phyloP scores from a whole-genome alignment of 1,139 yeast species.

The Suhomyces kunorum region DNA sequence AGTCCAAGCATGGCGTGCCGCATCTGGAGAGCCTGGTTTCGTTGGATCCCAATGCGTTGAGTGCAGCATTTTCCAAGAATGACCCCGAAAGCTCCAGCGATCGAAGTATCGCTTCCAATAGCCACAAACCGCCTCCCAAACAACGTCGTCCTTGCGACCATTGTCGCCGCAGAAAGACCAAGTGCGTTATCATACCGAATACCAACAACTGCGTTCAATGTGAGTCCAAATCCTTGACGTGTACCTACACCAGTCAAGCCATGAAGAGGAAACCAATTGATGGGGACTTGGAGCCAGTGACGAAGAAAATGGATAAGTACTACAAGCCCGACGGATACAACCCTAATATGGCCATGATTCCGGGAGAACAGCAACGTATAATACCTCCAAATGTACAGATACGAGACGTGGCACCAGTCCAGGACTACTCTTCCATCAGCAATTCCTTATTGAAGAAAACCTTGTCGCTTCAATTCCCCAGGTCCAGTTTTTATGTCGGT shows the following conservation, averaged over 20 bases:
- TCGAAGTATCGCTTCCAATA: slow-evolving; percentile 7
- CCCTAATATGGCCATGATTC: slow-evolving; percentile 11
- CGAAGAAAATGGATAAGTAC: slow-evolving; percentile 18
- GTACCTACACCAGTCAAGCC: slow-evolving; percentile 51
- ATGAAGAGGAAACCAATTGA: slow-evolving; percentile 33
- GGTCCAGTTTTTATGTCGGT: slow-evolving; percentile 76
- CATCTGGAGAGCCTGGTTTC: background rate
- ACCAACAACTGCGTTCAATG: slow-evolving; percentile 65
- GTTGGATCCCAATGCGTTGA: slow-evolving; percentile 3
- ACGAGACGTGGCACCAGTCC: slow-evolving; percentile 55
- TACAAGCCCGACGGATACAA: slow-evolving; percentile 4
- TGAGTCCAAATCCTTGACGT: slow-evolving; percentile 64
- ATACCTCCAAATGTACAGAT: slow-evolving; percentile 55
- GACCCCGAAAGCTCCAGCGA: slow-evolving; percentile 1
- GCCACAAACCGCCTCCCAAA: slow-evolving; percentile 22
- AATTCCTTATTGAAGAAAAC: slow-evolving; percentile 48
- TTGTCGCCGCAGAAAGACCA: slow-evolving; percentile 64
- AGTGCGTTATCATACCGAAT: slow-evolving; percentile 63
- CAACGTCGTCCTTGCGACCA: slow-evolving; percentile 64
- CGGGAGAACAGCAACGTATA: slow-evolving; percentile 17
- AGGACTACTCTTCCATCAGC: slow-evolving; percentile 55
- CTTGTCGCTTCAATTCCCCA: slow-evolving; percentile 61
- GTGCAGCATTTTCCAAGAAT: background rate
- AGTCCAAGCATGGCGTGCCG: slow-evolving; percentile 1
- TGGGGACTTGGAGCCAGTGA: slow-evolving; percentile 18